Conservation (phyloP, 2,329 filamentous ascomycete species). For the Elsinoe arachidis region DNA sequence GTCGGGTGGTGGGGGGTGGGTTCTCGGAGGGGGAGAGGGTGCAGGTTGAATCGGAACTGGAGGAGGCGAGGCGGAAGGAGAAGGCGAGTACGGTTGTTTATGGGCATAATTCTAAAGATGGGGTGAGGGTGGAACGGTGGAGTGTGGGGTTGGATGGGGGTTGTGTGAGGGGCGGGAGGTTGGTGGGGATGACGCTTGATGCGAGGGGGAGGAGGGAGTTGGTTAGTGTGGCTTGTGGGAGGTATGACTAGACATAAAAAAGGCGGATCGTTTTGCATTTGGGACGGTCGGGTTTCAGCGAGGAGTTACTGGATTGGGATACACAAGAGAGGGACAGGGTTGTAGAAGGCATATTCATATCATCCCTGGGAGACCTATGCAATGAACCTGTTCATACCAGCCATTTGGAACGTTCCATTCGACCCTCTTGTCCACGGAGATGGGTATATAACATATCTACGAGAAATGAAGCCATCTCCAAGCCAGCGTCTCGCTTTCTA, state of each 20-base stretch:
- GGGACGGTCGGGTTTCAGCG: neutral
- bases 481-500: neutral
- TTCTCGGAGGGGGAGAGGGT: constrained; percentile 47
- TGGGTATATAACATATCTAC: neutral
- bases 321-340: no score
- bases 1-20: constrained; percentile 47
- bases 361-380: no score
- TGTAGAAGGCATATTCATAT: no score
- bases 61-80: constrained; percentile 31
- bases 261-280: neutral
- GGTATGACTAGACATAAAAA: constrained; percentile 20
- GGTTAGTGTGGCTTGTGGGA: constrained; percentile 34
- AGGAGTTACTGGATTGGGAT: no score
- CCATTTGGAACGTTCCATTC: neutral
- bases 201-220: constrained; percentile 33
- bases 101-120: constrained; percentile 63
- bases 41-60: constrained; percentile 71
- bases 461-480: neutral
- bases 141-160: constrained; percentile 79
- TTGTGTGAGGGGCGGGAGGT: constrained; percentile 64
- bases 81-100: constrained; percentile 65
- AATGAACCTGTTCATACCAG: no score
- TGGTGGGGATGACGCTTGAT: constrained; percentile 71
- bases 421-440: neutral
- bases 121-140: constrained; percentile 59